phyloP scores from a whole-genome alignment of 2,329 filamentous ascomycete species.

The Claviceps digitariae region DNA sequence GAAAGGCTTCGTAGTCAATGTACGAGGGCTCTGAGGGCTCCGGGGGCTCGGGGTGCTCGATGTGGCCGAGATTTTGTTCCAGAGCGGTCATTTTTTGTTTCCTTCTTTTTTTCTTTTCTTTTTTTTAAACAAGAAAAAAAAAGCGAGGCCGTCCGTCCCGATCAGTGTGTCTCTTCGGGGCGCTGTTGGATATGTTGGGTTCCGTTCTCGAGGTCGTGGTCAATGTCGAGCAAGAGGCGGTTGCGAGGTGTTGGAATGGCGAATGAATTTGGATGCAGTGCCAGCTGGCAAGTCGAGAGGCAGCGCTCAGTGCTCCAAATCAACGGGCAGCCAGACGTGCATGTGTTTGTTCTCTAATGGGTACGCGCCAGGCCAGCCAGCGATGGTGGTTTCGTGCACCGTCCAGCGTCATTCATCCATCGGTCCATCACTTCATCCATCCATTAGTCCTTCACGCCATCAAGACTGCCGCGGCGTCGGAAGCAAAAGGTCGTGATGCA shows the following conservation, averaged over 20 bases:
- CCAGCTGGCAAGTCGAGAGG: neutral
- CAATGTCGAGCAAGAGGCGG: neutral
- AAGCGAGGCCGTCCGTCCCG: neutral
- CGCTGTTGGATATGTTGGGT: neutral
- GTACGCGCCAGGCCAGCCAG: too few relatives aligned
- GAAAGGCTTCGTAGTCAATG: constrained; percentile 89
- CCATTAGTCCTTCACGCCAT: too few relatives aligned
- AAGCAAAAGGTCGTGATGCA: too few relatives aligned
- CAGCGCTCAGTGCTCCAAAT: too few relatives aligned
- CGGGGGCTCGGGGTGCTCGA: constrained; percentile 46
- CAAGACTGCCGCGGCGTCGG: too few relatives aligned
- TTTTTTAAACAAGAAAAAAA: too few relatives aligned
- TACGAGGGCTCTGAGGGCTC: constrained; percentile 58
- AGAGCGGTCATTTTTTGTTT: neutral
- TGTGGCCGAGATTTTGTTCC: neutral
- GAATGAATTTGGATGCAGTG: neutral
- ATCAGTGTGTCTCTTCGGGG: neutral
- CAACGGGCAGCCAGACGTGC: too few relatives aligned
- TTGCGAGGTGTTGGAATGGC: neutral
- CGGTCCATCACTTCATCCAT: too few relatives aligned
- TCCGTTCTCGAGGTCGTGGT: neutral
- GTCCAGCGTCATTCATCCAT: too few relatives aligned
- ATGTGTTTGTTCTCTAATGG: too few relatives aligned
- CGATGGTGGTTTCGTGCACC: too few relatives aligned
- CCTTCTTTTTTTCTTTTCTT: too few relatives aligned